Conservation (phyloP, 169 alveolate species). For the Fabrea salina region DNA sequence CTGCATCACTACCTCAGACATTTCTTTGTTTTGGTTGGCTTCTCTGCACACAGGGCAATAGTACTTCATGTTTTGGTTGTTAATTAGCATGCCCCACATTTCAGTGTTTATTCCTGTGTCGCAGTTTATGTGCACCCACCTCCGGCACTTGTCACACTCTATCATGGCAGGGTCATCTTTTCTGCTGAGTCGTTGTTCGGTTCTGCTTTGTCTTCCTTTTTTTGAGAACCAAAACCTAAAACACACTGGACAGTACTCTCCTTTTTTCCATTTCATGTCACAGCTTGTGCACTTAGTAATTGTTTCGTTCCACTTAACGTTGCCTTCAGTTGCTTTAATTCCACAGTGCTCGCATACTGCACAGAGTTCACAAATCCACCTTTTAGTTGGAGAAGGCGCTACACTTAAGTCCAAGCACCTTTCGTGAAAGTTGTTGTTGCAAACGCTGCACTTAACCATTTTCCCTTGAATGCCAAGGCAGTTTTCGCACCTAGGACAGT, state of each 20-base stretch:
- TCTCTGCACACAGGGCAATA: conserved; percentile 22
- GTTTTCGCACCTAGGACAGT: conserved; percentile 29
- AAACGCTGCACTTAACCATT: neutral
- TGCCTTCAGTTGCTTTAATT: conserved; percentile 6
- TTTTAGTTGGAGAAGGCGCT: conserved; percentile 8
- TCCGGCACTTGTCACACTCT: conserved; percentile 26
- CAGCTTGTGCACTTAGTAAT: conserved; percentile 21
- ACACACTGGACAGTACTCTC: conserved; percentile 27
- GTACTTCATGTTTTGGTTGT: neutral
- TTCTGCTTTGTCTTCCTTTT: conserved; percentile 32
- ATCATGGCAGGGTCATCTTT: conserved; percentile 33
- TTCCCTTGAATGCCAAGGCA: conserved; percentile 8
- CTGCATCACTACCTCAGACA: neutral
- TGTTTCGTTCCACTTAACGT: conserved; percentile 15
- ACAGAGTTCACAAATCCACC: conserved; percentile 14
- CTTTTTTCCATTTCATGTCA: conserved; percentile 9
- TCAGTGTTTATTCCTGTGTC: neutral
- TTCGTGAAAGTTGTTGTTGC: conserved; percentile 28
- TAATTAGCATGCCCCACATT: neutral
- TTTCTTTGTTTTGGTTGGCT: conserved; percentile 13
- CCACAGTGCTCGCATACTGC: conserved; percentile 28
- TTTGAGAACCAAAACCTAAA: conserved; percentile 32
- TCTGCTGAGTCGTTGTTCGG: conserved; percentile 28
- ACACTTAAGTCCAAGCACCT: neutral
- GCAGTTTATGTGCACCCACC: conserved; percentile 26